These are phyloP conservation scores for Lycium ferocissimum DNA, from an alignment of 257 asterid species.

Conservation along the genomic window DNA sequence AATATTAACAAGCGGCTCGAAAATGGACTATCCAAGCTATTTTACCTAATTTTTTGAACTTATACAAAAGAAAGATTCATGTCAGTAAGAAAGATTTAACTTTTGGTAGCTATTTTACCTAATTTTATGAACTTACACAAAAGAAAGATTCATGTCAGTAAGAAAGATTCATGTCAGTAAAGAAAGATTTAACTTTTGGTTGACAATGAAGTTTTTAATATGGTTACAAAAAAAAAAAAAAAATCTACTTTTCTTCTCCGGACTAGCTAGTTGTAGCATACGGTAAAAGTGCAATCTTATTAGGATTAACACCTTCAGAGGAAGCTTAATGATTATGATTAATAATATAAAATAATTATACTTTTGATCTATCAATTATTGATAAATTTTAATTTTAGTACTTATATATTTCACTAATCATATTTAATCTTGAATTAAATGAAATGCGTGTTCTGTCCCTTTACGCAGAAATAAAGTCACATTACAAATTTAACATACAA, in stretches of 20 bases:
- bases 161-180: too few relatives aligned
- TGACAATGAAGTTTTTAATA: neutral
- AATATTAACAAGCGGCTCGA: too few relatives aligned
- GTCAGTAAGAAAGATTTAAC: neutral
- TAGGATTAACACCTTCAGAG: neutral
- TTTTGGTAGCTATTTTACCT: neutral
- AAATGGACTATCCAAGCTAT: too few relatives aligned
- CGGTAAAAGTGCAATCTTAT: slow-evolving; percentile 20
- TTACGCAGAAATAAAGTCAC: neutral
- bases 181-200: neutral
- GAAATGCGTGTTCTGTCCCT: neutral
- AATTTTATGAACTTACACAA: too few relatives aligned
- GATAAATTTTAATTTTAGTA: neutral
- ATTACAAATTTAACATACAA: neutral
- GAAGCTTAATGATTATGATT: neutral
- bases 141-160: too few relatives aligned
- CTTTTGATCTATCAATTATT: neutral
- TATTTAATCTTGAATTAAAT: too few relatives aligned
- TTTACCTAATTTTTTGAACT: too few relatives aligned
- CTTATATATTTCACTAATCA: neutral
- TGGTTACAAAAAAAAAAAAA: too few relatives aligned
- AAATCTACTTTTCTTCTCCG: neutral
- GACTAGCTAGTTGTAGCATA: neutral
- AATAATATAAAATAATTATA: neutral
- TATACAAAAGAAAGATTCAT: neutral